A percentile compares a stretch with the other conserved stretches of the same genome.
phyloP scores from a whole-genome alignment of 2,329 filamentous ascomycete species.

The Parafenestella ontariensis region DNA sequence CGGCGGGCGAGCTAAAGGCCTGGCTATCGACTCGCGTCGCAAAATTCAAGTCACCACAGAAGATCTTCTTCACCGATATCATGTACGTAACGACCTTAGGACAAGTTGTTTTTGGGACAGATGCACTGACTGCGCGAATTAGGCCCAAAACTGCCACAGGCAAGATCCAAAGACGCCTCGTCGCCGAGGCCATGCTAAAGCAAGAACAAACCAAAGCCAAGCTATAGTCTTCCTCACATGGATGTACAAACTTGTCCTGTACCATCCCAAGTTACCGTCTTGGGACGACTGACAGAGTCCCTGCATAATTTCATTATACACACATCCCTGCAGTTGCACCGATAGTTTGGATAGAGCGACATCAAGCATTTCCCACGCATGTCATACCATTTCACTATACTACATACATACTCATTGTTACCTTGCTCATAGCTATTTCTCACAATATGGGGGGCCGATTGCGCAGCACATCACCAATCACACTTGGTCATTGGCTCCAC shows the following conservation, averaged over 20 bases:
- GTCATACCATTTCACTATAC: slow-evolving; percentile 3
- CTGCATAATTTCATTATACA: slow-evolving; percentile 9
- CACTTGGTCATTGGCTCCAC: slow-evolving; percentile 5
- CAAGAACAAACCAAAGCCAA: slow-evolving; percentile 64
- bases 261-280: slow-evolving; percentile 3
- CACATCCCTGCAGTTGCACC: slow-evolving; percentile 11
- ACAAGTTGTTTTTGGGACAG: background rate
- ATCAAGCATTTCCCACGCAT: slow-evolving; percentile 5
- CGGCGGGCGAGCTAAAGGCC: slow-evolving; percentile 67
- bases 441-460: slow-evolving; percentile 4
- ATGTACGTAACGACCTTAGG: slow-evolving; percentile 59
- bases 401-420: background rate
- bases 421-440: slow-evolving; percentile 1
- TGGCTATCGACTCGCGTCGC: slow-evolving; percentile 75
- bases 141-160: slow-evolving; percentile 86
- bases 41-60: slow-evolving; percentile 88
- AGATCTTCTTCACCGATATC: slow-evolving; percentile 80
- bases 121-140: slow-evolving; percentile 8
- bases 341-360: slow-evolving; percentile 14
- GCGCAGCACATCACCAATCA: slow-evolving; percentile 16
- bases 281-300: slow-evolving; percentile 3
- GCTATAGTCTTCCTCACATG: slow-evolving; percentile 49
- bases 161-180: slow-evolving; percentile 84
- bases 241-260: slow-evolving; percentile 12
- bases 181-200: slow-evolving; percentile 85